Conservation (phyloP, 2,329 filamentous ascomycete species). For the Furcasterigmium furcatum region DNA sequence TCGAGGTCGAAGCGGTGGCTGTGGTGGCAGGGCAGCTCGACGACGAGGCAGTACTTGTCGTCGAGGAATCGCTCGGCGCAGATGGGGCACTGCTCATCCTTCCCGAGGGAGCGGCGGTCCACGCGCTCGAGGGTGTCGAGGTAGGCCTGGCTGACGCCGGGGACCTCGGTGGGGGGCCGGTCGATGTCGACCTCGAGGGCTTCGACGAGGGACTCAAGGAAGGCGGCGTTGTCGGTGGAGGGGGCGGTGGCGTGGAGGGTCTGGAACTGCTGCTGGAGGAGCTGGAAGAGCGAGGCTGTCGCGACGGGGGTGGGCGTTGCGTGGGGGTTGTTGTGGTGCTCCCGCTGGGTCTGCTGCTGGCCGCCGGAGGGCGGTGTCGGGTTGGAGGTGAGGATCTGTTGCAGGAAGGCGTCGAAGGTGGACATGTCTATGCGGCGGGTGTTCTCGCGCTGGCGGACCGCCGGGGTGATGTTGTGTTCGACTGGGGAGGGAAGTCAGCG, state of each 20-base stretch:
- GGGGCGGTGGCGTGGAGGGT: constrained; percentile 48
- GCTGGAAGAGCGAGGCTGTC: constrained; percentile 52
- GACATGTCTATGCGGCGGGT: constrained; percentile 62
- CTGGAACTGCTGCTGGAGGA: constrained; percentile 57
- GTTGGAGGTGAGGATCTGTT: constrained; percentile 39
- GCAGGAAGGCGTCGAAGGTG: constrained; percentile 56
- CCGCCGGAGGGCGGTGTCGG: constrained; percentile 16
- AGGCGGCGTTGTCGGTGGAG: constrained; percentile 39
- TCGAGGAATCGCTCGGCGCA: constrained; percentile 61
- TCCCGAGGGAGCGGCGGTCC: constrained; percentile 41
- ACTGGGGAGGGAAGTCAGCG: constrained; percentile 29
- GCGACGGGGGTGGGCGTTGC: constrained; percentile 59
- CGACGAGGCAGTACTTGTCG: constrained; percentile 60
- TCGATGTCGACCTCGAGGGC: constrained; percentile 47
- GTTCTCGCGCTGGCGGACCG: constrained; percentile 31
- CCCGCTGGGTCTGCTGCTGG: constrained; percentile 45
- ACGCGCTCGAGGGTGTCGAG: constrained; percentile 59
- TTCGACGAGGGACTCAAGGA: constrained; percentile 47
- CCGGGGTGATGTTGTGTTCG: constrained; percentile 59
- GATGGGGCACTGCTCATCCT: constrained; percentile 57
- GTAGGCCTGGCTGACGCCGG: constrained; percentile 56
- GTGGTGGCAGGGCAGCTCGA: constrained; percentile 59
- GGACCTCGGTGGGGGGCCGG: constrained; percentile 46
- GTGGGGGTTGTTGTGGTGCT: constrained; percentile 48
- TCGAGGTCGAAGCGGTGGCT: constrained; percentile 63